Evolutionary conservation across 192 early-diverging fungal genomes (phyloP).

Genomic region (Podila verticillata): DNA sequence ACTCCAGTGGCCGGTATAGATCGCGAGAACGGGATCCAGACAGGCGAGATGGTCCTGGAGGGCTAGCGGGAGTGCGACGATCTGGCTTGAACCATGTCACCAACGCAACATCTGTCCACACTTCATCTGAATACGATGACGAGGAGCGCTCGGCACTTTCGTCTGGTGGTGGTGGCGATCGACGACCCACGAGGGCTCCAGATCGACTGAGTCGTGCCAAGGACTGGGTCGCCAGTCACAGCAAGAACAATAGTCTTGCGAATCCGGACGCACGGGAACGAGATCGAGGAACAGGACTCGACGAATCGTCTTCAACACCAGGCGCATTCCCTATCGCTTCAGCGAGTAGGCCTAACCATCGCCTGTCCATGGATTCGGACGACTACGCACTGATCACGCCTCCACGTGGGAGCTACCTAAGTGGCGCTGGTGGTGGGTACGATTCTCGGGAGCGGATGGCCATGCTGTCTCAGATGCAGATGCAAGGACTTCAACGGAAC

Average conservation of each 20-base stretch:
- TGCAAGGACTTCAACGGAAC: conserved; percentile 1
- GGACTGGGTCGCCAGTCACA: conserved; percentile 42
- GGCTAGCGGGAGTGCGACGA: conserved; percentile 5
- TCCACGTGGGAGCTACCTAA: conserved; percentile 17
- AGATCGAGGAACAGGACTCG: background rate
- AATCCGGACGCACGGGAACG: conserved; percentile 14
- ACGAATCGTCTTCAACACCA: conserved; percentile 2
- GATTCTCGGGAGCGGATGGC: conserved; percentile 27
- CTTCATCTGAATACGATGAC: conserved; percentile 19
- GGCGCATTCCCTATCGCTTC: conserved; percentile 8
- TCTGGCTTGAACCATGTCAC: conserved; percentile 24
- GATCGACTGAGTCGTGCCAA: conserved; percentile 43
- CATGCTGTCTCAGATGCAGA: conserved; percentile 21
- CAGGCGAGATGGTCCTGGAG: conserved; percentile 10
- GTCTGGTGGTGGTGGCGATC: background rate
- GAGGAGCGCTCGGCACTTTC: conserved; percentile 4
- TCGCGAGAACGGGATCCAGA: conserved; percentile 30
- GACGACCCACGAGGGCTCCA: background rate
- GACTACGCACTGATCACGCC: conserved; percentile 20
- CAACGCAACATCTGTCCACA: conserved; percentile 1
- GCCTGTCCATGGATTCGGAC: conserved; percentile 31
- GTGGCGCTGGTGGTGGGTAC: conserved; percentile 8
- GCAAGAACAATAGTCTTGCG: conserved; percentile 31
- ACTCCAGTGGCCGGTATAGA: background rate
- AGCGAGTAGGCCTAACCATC: background rate